These are phyloP conservation scores for Syncephalastrum sp. DNA, from an alignment of 371 early-diverging fungal species.

Conservation along the genomic window DNA sequence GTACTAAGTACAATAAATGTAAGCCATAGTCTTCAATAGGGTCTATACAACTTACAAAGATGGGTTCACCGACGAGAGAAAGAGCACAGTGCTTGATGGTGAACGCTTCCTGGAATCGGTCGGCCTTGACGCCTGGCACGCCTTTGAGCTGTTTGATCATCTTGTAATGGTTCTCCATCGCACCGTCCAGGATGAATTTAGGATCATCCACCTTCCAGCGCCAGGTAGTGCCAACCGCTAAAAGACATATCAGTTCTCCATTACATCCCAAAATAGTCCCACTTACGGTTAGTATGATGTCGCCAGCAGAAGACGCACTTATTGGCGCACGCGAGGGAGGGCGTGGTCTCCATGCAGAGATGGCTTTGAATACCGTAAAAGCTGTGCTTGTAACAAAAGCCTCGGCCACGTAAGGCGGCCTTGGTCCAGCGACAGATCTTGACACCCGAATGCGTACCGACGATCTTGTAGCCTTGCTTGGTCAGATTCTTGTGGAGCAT, in stretches of 20 bases:
- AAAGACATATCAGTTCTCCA: too few relatives aligned
- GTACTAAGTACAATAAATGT: conserved; percentile 44
- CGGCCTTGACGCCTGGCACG: conserved; percentile 76
- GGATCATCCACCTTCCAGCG: conserved; percentile 81
- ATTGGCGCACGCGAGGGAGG: conserved; percentile 79
- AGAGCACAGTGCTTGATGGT: conserved; percentile 74
- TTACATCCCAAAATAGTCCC: too few relatives aligned
- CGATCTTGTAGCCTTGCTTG: conserved; percentile 81
- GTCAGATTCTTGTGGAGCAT: conserved; percentile 71
- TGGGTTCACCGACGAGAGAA: conserved; percentile 77
- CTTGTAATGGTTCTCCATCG: conserved; percentile 73
- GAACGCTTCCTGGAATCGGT: conserved; percentile 74
- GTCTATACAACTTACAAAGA: conserved; percentile 49
- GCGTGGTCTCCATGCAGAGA: conserved; percentile 72
- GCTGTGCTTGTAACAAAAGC: conserved; percentile 82
- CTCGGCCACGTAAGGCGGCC: conserved; percentile 72
- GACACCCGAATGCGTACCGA: conserved; percentile 79
- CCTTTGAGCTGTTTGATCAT: conserved; percentile 81
- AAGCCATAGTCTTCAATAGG: too few relatives aligned
- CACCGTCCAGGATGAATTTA: conserved; percentile 71
- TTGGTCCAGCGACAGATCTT: conserved; percentile 88
- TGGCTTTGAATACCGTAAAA: conserved; percentile 71
- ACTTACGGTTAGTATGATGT: conserved; percentile 66
- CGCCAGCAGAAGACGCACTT: conserved; percentile 86
- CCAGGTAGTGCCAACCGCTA: conserved; percentile 56